Conservation (phyloP, 2,329 filamentous ascomycete genomes). For the Aspergillus pseudoterreus region DNA sequence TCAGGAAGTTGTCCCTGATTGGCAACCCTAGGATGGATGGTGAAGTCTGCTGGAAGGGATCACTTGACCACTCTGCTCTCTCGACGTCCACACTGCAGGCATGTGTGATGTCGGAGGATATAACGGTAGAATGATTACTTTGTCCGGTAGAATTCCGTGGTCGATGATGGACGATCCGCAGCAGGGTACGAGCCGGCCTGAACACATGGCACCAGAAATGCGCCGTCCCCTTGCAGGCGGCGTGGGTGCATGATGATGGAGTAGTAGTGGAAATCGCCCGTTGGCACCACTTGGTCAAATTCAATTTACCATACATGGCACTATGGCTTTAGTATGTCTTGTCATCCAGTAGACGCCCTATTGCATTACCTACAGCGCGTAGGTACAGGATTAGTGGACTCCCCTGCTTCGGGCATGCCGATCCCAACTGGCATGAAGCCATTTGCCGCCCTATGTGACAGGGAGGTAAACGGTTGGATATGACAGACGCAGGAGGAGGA, state of each 20-base stretch:
- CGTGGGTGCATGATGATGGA: background rate
- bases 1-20: background rate
- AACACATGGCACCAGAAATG: slow-evolving; percentile 5
- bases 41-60: too few relatives aligned
- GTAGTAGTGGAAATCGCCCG: background rate
- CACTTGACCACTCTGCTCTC: too few relatives aligned
- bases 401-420: background rate
- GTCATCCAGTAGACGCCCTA: background rate
- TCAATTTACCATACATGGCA: background rate
- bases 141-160: too few relatives aligned
- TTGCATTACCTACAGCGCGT: background rate
- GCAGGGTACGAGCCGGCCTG: background rate
- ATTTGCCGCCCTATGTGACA: too few relatives aligned
- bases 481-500: background rate
- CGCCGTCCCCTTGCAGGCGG: slow-evolving; percentile 4
- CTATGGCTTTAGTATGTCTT: background rate
- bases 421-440: too few relatives aligned
- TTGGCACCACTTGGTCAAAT: slow-evolving; percentile 3
- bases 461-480: too few relatives aligned
- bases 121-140: too few relatives aligned
- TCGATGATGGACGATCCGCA: background rate
- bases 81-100: too few relatives aligned
- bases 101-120: too few relatives aligned
- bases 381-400: background rate
- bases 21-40: background rate